Evolutionary conservation across 192 early-diverging fungal genomes (phyloP).

Genomic region (Coemansia sp.): DNA sequence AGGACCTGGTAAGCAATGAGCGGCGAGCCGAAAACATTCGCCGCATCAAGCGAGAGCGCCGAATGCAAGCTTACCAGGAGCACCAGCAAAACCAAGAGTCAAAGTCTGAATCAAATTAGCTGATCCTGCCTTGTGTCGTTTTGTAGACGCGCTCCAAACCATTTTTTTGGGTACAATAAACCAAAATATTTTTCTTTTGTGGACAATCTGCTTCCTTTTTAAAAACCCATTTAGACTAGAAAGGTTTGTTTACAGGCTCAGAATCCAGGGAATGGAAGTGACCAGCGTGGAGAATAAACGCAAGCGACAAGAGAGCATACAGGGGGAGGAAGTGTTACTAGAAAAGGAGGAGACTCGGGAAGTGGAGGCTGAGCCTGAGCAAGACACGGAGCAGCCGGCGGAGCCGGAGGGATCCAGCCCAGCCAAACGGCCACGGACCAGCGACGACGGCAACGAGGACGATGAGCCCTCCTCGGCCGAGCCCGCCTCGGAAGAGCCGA

Average conservation of each 20-base stretch:
- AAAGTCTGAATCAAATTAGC: background rate
- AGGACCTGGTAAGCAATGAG: slow-evolving; percentile 47
- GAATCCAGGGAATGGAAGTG: slow-evolving; percentile 10
- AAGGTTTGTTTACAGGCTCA: background rate
- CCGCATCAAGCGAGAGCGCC: slow-evolving; percentile 44
- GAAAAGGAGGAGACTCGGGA: background rate
- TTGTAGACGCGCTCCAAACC: no score
- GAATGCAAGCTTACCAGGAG: slow-evolving; percentile 25
- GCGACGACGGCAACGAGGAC: slow-evolving; percentile 25
- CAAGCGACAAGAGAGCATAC: slow-evolving; percentile 51
- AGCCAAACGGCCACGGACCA: slow-evolving; percentile 44
- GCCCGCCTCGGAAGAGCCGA: slow-evolving; percentile 5
- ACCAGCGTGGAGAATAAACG: slow-evolving; percentile 38
- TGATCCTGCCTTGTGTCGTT: background rate
- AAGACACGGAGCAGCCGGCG: background rate
- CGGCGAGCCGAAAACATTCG: slow-evolving; percentile 46
- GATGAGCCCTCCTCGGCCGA: background rate
- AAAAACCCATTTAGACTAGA: background rate
- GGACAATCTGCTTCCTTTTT: no score
- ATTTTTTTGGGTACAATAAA: background rate
- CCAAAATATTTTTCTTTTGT: background rate
- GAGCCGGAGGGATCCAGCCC: slow-evolving; percentile 30
- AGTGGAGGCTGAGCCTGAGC: background rate
- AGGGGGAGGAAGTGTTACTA: slow-evolving; percentile 2
- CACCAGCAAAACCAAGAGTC: slow-evolving; percentile 3